phyloP scores from a whole-genome alignment of 2,329 filamentous ascomycete species.

The Ophiostoma perfectum region DNA sequence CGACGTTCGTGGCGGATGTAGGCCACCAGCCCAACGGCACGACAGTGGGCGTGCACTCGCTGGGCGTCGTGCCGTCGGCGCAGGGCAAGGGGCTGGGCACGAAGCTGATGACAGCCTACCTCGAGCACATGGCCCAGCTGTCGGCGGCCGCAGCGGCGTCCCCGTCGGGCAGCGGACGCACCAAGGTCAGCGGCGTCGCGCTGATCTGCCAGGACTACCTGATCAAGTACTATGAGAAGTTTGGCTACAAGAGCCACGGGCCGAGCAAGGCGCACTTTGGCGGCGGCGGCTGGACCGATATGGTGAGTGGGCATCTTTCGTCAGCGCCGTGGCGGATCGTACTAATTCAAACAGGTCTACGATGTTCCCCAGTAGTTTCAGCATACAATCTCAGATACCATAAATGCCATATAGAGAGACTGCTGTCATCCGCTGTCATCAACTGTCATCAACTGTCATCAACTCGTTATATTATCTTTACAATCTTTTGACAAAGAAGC shows the following conservation, averaged over 20 bases:
- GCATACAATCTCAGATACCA: too few relatives aligned
- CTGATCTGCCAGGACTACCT: constrained; percentile 72
- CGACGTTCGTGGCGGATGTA: constrained; percentile 42
- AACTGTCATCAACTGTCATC: constrained; percentile 1
- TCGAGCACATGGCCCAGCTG: constrained; percentile 61
- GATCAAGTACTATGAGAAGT: constrained; percentile 67
- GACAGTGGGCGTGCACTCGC: constrained; percentile 75
- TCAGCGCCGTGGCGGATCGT: too few relatives aligned
- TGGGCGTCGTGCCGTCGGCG: constrained; percentile 71
- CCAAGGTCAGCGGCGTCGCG: constrained; percentile 53
- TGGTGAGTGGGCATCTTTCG: constrained; percentile 39
- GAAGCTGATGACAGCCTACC: constrained; percentile 67
- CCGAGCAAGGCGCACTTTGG: constrained; percentile 65
- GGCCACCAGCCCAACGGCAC: constrained; percentile 69
- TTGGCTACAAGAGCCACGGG: constrained; percentile 66
- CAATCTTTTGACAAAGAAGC: background rate
- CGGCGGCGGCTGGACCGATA: constrained; percentile 75
- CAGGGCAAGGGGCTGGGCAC: constrained; percentile 69
- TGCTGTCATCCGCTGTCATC: background rate
- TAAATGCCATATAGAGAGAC: too few relatives aligned
- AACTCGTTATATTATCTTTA: background rate
- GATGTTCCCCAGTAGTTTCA: background rate
- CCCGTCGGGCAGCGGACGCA: constrained; percentile 29
- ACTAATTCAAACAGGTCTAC: background rate
- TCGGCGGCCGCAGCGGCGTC: constrained; percentile 55